A percentile compares a stretch with the other conserved stretches of the same genome.
Conservation (phyloP, 2,329 filamentous ascomycete species). For the Claviceps citrina region DNA sequence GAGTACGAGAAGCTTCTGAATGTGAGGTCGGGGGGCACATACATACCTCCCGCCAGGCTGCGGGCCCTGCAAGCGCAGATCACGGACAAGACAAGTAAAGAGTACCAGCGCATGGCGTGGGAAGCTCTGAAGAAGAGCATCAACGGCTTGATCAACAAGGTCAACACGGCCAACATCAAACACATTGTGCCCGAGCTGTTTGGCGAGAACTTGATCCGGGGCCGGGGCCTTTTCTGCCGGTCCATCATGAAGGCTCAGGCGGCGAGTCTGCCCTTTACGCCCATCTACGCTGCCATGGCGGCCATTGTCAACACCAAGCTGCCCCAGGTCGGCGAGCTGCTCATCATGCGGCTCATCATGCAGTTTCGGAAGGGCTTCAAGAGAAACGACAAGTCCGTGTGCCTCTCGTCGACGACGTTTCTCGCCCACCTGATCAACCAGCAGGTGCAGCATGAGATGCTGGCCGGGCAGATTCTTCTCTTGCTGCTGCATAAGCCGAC, state of each 20-base stretch:
- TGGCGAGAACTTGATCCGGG: conserved; percentile 81
- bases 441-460: conserved; percentile 85
- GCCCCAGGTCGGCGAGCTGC: conserved; percentile 80
- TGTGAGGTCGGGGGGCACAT: conserved; percentile 89
- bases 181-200: conserved; percentile 93
- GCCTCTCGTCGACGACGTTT: conserved; percentile 82
- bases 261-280: conserved; percentile 85
- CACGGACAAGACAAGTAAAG: conserved; percentile 88
- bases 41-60: conserved; percentile 83
- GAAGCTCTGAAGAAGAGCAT: conserved; percentile 97
- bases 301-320: conserved; percentile 97
- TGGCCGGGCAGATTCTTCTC: conserved; percentile 82
- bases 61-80: conserved; percentile 90
- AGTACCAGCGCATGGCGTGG: conserved; percentile 98
- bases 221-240: conserved; percentile 81
- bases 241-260: conserved; percentile 98
- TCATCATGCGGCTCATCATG: conserved; percentile 70
- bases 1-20: conserved; percentile 86
- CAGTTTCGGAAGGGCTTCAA: conserved; percentile 94
- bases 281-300: conserved; percentile 89
- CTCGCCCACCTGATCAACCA: conserved; percentile 92
- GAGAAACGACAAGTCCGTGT: conserved; percentile 93
- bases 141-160: conserved; percentile 97
- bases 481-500: conserved; percentile 90
- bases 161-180: conserved; percentile 97